Conservation (phyloP, 176 grass and related monocot species). For the Carex littledalei region DNA sequence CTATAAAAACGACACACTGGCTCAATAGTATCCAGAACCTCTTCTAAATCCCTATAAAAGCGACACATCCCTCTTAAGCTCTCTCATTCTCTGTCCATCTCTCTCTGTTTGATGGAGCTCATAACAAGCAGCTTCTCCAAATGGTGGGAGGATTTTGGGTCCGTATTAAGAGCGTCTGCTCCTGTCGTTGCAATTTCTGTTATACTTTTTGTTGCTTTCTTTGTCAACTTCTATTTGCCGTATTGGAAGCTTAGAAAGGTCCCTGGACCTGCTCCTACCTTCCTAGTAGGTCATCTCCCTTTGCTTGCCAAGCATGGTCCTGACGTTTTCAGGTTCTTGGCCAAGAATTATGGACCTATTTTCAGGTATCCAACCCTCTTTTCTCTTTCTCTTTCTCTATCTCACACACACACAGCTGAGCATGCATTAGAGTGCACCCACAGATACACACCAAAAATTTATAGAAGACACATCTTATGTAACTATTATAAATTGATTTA, state of each 20-base stretch:
- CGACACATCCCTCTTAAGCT: neutral
- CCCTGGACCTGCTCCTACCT: constrained; percentile 39
- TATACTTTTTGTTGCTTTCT: constrained; percentile 22
- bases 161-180: constrained; percentile 17
- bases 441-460: too few relatives aligned
- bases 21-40: neutral
- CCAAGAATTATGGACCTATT: constrained; percentile 52
- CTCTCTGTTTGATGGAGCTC: neutral
- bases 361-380: constrained; percentile 34
- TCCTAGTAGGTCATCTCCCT: constrained; percentile 54
- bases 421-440: too few relatives aligned
- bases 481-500: too few relatives aligned
- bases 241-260: constrained; percentile 46
- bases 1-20: too few relatives aligned
- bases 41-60: constrained; percentile 4
- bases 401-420: too few relatives aligned
- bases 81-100: neutral
- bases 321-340: constrained; percentile 50
- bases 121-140: constrained; percentile 6
- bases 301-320: constrained; percentile 60
- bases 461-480: too few relatives aligned
- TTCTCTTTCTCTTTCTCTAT: neutral
- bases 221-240: constrained; percentile 63
- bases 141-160: neutral
- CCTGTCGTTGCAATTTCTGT: constrained; percentile 3